Conservation (phyloP, 768 basidiomycete genomes). For the Suillus clintonianus region DNA sequence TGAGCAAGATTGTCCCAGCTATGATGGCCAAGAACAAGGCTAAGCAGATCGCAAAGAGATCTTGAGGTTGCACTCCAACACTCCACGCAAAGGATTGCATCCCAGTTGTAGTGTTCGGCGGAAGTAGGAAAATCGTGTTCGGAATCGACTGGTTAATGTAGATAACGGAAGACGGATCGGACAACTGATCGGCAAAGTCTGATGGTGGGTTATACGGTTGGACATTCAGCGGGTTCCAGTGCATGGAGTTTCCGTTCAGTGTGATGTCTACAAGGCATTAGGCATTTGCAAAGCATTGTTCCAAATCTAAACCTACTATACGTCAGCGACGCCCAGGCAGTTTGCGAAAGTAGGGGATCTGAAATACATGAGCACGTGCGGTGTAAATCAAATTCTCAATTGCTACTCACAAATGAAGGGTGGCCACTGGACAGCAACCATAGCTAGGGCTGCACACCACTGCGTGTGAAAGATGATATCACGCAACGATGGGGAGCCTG, state of each 20-base stretch:
- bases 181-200: conserved; percentile 73
- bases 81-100: conserved; percentile 84
- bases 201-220: conserved; percentile 63
- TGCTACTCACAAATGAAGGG: conserved; percentile 75
- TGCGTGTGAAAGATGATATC: conserved; percentile 94
- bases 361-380: conserved; percentile 4
- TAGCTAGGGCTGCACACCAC: conserved; percentile 84
- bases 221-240: conserved; percentile 68
- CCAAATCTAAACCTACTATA: conserved; percentile 54
- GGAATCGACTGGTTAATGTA: conserved; percentile 69
- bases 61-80: conserved; percentile 78
- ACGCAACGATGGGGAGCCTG: conserved; percentile 89
- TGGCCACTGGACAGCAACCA: conserved; percentile 97
- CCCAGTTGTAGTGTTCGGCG: conserved; percentile 57
- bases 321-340: conserved; percentile 83
- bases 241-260: conserved; percentile 53
- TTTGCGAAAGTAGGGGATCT: conserved; percentile 91
- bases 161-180: conserved; percentile 69
- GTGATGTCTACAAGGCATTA: conserved; percentile 62
- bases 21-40: conserved; percentile 80
- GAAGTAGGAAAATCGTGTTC: conserved; percentile 76
- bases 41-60: conserved; percentile 83
- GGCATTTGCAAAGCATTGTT: conserved; percentile 9
- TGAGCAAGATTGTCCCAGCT: conserved; percentile 69
- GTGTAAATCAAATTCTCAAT: neutral